These are phyloP conservation scores for Leccinellum luteum DNA, from an alignment of 768 basidiomycete species.

Conservation along the genomic window DNA sequence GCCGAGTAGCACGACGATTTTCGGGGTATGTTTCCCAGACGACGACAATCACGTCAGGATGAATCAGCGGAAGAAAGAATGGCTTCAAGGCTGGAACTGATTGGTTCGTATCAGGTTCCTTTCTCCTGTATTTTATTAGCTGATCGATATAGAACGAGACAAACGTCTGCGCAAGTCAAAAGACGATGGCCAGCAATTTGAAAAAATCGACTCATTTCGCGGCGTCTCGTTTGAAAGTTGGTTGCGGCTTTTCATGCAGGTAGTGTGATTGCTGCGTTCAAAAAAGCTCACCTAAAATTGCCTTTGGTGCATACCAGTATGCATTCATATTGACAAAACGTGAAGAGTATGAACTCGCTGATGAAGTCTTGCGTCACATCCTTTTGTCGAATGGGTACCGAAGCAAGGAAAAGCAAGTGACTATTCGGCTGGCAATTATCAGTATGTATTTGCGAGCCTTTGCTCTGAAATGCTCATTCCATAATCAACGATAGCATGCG, in stretches of 20 bases:
- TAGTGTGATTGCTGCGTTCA: constrained; percentile 24
- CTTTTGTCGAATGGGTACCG: constrained; percentile 72
- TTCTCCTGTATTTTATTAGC: not conserved
- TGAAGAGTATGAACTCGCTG: constrained; percentile 62
- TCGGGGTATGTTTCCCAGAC: constrained; percentile 20
- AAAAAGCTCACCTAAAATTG: constrained; percentile 3
- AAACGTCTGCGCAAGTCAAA: constrained; percentile 48
- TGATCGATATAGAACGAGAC: constrained; percentile 50
- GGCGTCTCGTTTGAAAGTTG: constrained; percentile 83
- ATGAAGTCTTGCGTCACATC: constrained; percentile 76
- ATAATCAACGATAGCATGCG: constrained; percentile 56
- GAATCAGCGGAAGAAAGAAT: constrained; percentile 17
- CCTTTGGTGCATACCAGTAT: constrained; percentile 51
- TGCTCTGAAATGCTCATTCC: not conserved
- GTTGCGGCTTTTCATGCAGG: constrained; percentile 84
- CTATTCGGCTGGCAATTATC: constrained; percentile 73
- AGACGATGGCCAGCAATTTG: constrained; percentile 38
- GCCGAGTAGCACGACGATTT: constrained; percentile 32
- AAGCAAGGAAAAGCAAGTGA: constrained; percentile 56
- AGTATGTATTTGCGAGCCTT: constrained; percentile 40
- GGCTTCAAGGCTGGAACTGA: constrained; percentile 57
- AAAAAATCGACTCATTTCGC: constrained; percentile 67
- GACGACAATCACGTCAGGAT: constrained; percentile 13
- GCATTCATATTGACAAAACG: constrained; percentile 65
- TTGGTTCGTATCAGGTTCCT: constrained; percentile 45